Evolutionary conservation across 768 basidiomycete genomes (phyloP), one percentile per base, ranked within the genome.

Genomic region (Tricholoma saponaceum): DNA sequence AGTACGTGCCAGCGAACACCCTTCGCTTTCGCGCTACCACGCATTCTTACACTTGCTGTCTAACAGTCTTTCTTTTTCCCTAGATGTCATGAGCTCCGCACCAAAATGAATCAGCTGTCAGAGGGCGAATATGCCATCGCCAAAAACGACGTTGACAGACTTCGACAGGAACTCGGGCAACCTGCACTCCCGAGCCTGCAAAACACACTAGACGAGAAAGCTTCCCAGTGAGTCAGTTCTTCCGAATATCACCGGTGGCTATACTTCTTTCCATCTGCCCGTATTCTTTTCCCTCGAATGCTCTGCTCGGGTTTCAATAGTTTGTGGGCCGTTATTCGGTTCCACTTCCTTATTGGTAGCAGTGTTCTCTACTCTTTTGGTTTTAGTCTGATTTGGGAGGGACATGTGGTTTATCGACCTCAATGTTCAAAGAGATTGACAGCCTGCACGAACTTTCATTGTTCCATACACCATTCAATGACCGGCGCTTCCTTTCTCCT

Each of bases 121-220:
- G 89, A 90, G 49, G 87, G 86, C 33, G 90, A 92, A 61, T 93
- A 93, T 66, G 77, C 86, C 13, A 69, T 72, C 7, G 86, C 90
- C 4, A 92, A 92, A 68, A 71, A 71, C 26, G 90, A 92, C 60
- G 91, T 93, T 49, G 91, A 93, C 66, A 74, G 80, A 53, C 75
- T 93, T 46, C 82, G 91, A 39, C 76, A 77, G 52, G 90, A 93
- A 66, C 83, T 93, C 6, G 91, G 90, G 0, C 86, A 92, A 62
- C 73, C 82, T 0, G 84, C 91, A 2, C 70, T 92, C 12, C 90
- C 89, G 2, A 85, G 79, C 63, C 63, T 93, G 46, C 89, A 92
- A 63, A 74, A 75, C 30, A 89, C 84, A 28, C 70, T 93, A 35
- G 90, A 93, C 47, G 91, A 92, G 64, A 89, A 80, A 74, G 80